These are phyloP conservation scores for Podospora bellae-mahoneyi DNA, from an alignment of 495 filamentous ascomycete species.

Conservation along the genomic window DNA sequence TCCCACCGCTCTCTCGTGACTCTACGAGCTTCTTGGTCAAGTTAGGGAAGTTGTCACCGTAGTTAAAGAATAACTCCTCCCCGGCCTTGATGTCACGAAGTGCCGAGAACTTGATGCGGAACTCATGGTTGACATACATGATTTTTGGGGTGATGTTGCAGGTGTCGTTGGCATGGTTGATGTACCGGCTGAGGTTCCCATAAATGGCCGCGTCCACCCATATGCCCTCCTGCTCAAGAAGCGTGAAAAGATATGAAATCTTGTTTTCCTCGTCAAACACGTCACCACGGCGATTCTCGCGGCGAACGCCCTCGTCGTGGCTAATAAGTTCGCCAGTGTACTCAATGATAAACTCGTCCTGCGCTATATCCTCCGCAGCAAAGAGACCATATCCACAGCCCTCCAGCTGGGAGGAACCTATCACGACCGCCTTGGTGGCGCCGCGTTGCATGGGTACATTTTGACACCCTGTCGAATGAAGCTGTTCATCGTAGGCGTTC, in stretches of 20 bases:
- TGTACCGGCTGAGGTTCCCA: constrained; percentile 59
- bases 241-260: constrained; percentile 62
- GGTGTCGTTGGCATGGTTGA: constrained; percentile 58
- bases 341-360: constrained; percentile 63
- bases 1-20: constrained; percentile 33
- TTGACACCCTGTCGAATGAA: constrained; percentile 52
- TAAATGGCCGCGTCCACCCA: constrained; percentile 53
- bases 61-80: constrained; percentile 71
- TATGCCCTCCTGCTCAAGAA: constrained; percentile 54
- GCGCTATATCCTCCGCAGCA: constrained; percentile 56
- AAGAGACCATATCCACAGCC: constrained; percentile 65
- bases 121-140: constrained; percentile 60
- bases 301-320: constrained; percentile 56
- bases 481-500: constrained; percentile 52
- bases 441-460: constrained; percentile 62
- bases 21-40: constrained; percentile 47
- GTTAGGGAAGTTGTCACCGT: constrained; percentile 54
- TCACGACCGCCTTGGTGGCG: constrained; percentile 54
- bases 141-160: constrained; percentile 57
- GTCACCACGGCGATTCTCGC: constrained; percentile 54
- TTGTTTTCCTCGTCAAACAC: constrained; percentile 59
- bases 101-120: constrained; percentile 66
- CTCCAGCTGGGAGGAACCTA: constrained; percentile 57
- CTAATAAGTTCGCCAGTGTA: constrained; percentile 71
- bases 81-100: constrained; percentile 56